Base-by-base conservation (phyloP, 176 grass and related monocot genomes). In the Alloteropsis semialata region DNA sequence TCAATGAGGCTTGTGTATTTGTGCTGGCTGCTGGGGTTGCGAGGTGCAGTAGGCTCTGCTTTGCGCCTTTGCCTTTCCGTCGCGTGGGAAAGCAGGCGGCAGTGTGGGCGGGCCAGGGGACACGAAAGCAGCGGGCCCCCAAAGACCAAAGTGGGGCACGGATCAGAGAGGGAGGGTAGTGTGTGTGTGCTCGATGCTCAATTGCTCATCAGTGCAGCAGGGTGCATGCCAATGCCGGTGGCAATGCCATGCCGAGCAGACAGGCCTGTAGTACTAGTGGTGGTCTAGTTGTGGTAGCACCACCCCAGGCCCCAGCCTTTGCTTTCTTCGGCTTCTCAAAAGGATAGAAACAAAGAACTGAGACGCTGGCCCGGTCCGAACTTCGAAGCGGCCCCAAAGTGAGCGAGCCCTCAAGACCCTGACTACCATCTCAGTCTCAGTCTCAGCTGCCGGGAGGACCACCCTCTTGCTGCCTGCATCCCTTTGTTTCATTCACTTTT, bases 71-170 rank as follows among this genome's bases (percentile, higher is more conserved):
- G 24, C 34, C 44, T 81, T 65, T 62, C 51, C 65, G 22, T 86
- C 44, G 11, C 50, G 30, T 57, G 72, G 21, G 29, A 86, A 90
- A 66, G 88, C 82, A 29, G 82, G 25, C 11, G 32, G 53, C 76
- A 16, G 17, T 72, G 83, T 90, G 84, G 50, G 79, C 67, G 6
- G 74, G 67, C 3, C 48, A 58, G 83, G 88, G 79, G 58, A 83
- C 88, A 90, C 41, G 79, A 61, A 78, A 82, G 84, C 88, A 67
- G 72, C 65, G 88, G 73, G 32, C 3, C 65, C 49, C n/a, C 36
- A 63, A 27, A 56, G 36, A 29, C 3, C 22, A 55, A 28, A 21
- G 9, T 33, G 36, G 27, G 67, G 27, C 77, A 71, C 69, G 18
- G 76, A 27, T 76, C 74, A 38, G 75, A 2, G 13, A 7, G 43